Conservation (phyloP, 768 basidiomycete genomes). For the Trametes villosa region DNA sequence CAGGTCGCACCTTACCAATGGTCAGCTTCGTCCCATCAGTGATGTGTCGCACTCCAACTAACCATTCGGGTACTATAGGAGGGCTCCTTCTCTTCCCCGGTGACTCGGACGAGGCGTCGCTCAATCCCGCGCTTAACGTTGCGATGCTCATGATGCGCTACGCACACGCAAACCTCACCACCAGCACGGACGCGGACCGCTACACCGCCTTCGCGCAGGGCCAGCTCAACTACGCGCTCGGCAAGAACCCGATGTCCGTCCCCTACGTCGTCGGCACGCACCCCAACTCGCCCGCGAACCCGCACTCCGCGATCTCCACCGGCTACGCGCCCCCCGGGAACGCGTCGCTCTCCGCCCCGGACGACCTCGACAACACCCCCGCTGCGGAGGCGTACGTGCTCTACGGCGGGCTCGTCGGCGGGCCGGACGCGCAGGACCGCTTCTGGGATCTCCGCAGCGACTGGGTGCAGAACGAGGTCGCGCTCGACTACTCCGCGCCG, state of each 20-base stretch:
- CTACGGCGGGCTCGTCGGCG: constrained; percentile 89
- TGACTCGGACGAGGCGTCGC: constrained; percentile 76
- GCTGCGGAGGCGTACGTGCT: constrained; percentile 72
- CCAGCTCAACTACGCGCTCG: constrained; percentile 83
- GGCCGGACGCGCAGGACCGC: constrained; percentile 74
- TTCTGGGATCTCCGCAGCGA: constrained; percentile 88
- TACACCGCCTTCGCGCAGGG: constrained; percentile 79
- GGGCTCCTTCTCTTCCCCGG: constrained; percentile 83
- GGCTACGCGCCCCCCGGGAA: constrained; percentile 64
- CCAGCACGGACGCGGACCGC: constrained; percentile 54
- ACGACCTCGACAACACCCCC: constrained; percentile 53
- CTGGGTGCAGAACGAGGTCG: constrained; percentile 88
- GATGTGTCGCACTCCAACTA: neutral
- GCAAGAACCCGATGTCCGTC: constrained; percentile 88
- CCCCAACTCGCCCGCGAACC: constrained; percentile 89
- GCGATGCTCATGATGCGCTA: constrained; percentile 85
- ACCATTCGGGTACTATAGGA: constrained; percentile 45
- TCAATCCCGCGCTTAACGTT: constrained; percentile 87
- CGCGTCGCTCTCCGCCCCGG: constrained; percentile 70
- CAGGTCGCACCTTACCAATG: constrained; percentile 60
- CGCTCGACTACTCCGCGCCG: constrained; percentile 90
- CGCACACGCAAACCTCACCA: constrained; percentile 61
- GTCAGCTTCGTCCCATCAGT: constrained; percentile 43
- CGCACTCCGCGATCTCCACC: constrained; percentile 87
- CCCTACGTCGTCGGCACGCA: constrained; percentile 89